Conservation (phyloP, 257 asterid species). For the Solanum chmielewskii region DNA sequence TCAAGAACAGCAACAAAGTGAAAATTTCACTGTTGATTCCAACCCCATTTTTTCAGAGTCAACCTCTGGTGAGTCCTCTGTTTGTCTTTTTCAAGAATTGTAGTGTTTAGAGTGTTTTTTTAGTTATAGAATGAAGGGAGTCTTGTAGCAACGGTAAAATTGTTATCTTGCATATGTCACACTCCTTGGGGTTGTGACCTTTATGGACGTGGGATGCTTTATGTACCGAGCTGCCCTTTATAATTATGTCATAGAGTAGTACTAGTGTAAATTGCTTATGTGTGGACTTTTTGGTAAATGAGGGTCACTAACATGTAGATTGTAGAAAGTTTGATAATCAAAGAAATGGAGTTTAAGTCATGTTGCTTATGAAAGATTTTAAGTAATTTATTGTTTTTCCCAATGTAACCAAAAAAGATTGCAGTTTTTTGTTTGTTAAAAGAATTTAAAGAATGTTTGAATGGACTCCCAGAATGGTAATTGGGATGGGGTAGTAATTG, state of each 20-base stretch:
- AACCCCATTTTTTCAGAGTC: conserved; percentile 13
- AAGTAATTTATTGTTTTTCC: neutral
- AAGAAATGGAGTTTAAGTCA: neutral
- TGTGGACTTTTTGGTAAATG: neutral
- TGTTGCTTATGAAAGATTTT: neutral
- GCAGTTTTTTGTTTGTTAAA: neutral
- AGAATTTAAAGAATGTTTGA: neutral
- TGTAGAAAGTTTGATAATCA: neutral
- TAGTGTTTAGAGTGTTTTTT: neutral
- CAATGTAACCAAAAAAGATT: neutral
- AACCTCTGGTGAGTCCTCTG: conserved; percentile 23
- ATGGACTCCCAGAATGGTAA: neutral
- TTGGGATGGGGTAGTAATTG: neutral
- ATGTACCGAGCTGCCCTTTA: neutral
- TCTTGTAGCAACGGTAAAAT: neutral
- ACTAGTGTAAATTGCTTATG: neutral
- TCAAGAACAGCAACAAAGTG: conserved; percentile 19
- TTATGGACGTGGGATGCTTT: neutral
- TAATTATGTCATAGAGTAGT: neutral
- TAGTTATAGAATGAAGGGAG: neutral
- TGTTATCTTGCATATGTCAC: neutral
- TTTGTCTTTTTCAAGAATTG: neutral
- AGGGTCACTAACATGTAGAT: neutral
- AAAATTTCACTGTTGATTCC: conserved; percentile 7
- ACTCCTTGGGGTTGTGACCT: neutral